A percentile compares a stretch with the other conserved stretches of the same genome.
These are phyloP conservation scores for Collybia mongolica DNA, from an alignment of 768 basidiomycete species.

Conservation along the genomic window DNA sequence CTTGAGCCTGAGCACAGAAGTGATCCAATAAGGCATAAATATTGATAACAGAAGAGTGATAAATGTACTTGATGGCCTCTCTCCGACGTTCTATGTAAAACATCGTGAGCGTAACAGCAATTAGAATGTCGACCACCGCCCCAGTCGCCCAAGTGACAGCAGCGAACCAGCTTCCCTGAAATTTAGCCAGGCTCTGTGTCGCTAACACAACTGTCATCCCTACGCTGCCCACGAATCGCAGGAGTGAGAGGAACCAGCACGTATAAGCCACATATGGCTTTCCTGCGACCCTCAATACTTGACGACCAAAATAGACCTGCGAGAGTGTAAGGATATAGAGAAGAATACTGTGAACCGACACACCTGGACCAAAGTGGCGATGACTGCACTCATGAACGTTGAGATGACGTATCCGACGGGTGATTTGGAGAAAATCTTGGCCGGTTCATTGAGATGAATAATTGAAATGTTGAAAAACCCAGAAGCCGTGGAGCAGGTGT, in stretches of 20 bases:
- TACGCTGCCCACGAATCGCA: not conserved
- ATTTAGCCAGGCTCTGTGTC: not conserved
- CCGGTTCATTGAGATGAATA: not conserved
- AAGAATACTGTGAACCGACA: not conserved
- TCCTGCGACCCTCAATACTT: not conserved
- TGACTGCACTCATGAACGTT: not conserved
- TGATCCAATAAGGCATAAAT: not conserved
- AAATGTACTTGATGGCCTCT: not conserved
- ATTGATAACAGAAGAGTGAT: too few relatives aligned
- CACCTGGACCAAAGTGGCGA: constrained; percentile 6
- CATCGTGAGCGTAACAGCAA: not conserved
- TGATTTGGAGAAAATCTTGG: not conserved
- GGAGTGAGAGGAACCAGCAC: not conserved
- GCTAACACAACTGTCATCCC: not conserved
- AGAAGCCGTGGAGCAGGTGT: not conserved
- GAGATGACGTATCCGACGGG: not conserved
- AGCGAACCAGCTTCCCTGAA: not conserved
- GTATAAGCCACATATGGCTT: not conserved
- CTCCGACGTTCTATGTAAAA: not conserved
- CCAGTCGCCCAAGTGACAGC: not conserved
- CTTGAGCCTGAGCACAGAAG: not conserved
- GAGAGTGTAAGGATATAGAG: not conserved
- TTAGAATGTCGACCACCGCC: not conserved
- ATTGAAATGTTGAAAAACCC: not conserved
- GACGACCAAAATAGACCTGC: not conserved